A percentile compares a stretch with the other conserved stretches of the same genome.
Evolutionary conservation across 306 rosid genomes (phyloP).

Genomic region (Vigna radiata): DNA sequence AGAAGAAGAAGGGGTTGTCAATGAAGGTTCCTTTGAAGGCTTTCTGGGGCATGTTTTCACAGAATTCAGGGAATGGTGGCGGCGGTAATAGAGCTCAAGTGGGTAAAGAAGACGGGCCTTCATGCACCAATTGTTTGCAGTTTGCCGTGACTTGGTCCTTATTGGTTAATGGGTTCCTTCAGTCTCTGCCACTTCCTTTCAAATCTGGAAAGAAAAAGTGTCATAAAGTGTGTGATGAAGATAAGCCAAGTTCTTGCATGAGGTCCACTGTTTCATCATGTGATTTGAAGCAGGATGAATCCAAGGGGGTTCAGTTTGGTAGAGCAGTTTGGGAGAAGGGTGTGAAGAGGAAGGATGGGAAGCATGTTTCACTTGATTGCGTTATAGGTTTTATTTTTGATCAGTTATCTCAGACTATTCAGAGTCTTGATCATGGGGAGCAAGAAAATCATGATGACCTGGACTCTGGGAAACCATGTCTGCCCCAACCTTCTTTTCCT

Average conservation of each 20-base stretch:
- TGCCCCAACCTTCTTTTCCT: constrained; percentile 40
- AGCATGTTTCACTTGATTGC: constrained; percentile 68
- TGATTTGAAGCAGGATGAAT: constrained; percentile 64
- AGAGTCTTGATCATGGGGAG: constrained; percentile 61
- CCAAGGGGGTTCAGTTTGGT: constrained; percentile 46
- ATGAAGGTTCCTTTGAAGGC: constrained; percentile 76
- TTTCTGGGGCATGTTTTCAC: constrained; percentile 68
- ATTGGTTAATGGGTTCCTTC: constrained; percentile 72
- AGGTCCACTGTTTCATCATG: constrained; percentile 59
- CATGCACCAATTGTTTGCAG: constrained; percentile 80
- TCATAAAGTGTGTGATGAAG: constrained; percentile 69
- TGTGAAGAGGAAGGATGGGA: constrained; percentile 58
- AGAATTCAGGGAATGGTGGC: constrained; percentile 56
- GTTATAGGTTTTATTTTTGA: constrained; percentile 79
- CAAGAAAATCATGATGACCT: constrained; percentile 43
- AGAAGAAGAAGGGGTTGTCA: constrained; percentile 68
- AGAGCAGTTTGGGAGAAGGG: constrained; percentile 47
- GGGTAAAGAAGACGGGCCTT: constrained; percentile 65
- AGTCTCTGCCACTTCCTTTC: constrained; percentile 84
- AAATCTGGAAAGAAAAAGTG: constrained; percentile 72
- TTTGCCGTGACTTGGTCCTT: constrained; percentile 85
- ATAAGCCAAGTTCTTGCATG: constrained; percentile 55
- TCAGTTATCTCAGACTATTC: constrained; percentile 70
- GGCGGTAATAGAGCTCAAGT: constrained; percentile 52
- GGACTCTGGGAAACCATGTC: constrained; percentile 46